These are phyloP conservation scores for Angomonas ambiguus DNA, from an alignment of 208 protist genomes.

Conservation along the genomic window DNA sequence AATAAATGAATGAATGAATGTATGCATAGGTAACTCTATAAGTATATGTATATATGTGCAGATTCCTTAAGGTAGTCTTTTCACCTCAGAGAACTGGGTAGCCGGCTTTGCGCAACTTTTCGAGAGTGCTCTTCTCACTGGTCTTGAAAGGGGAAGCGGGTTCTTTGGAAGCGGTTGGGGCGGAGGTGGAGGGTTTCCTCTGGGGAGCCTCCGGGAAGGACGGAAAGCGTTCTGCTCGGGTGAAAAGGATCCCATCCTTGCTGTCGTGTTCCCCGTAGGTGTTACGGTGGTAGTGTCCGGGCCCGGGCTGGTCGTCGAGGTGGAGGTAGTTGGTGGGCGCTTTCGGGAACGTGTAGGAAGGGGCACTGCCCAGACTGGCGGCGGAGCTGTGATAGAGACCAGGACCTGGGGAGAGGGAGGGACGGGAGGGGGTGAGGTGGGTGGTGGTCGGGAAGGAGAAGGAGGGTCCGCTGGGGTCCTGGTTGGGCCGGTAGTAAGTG, in stretches of 20 bases:
- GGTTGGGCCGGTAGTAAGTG: background rate
- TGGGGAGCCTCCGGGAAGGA: slow-evolving; percentile 11
- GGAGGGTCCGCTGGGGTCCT: background rate
- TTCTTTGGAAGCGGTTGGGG: too few relatives aligned
- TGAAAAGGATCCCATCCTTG: slow-evolving; percentile 21
- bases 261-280: slow-evolving; percentile 17
- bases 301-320: background rate
- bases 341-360: background rate
- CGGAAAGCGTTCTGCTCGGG: slow-evolving; percentile 15
- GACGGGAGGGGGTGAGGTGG: background rate
- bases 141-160: too few relatives aligned
- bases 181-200: too few relatives aligned
- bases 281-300: background rate
- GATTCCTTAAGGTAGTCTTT: too few relatives aligned
- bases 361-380: too few relatives aligned
- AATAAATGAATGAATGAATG: background rate
- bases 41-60: background rate
- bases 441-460: background rate
- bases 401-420: too few relatives aligned
- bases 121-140: background rate
- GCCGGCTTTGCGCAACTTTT: background rate
- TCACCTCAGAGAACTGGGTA: background rate
- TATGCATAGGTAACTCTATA: slow-evolving; percentile 3
- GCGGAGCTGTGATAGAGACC: too few relatives aligned
- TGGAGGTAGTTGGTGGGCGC: background rate